Base-by-base conservation (phyloP, 768 basidiomycete species). In the Gelatoporia subvermispora region DNA sequence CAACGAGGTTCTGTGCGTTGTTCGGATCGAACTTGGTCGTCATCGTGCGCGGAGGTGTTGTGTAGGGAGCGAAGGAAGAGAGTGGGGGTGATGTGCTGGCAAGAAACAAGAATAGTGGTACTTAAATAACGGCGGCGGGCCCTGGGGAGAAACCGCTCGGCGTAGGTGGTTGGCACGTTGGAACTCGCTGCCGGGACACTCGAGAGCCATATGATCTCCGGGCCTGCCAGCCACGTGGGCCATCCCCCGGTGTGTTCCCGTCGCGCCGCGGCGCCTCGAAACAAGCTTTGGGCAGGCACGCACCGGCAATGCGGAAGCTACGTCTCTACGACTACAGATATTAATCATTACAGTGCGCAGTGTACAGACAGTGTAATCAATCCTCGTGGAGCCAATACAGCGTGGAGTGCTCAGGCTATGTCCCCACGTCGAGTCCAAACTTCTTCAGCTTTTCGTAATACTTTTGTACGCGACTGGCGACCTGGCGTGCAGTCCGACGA, bases 391-490 rank as follows among this genome's bases (percentile, higher is more conserved):
- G 28, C 13, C 7, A 31, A 7, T 31, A 31, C 13, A 31, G 28
- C 7, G 28, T 31, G 13, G 7, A 31, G 28, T 31, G 13, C 13
- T 7, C 28, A 31, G 28, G 13, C 5, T 13, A 13, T 31, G 28
- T 7, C 5, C 28, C 66, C 28, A 74, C 62, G 22, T 72, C 76
- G 43, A 84, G 58, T 31, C 88, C 87, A 63, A 82, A 89, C 54
- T 77, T 76, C 67, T 83, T 88, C 64, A 91, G 64, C 71, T 90
- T 91, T 62, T 85, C 85, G 63, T 88, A 84, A 65, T 90, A 91
- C 66, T 92, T 92, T 58, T 92, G 89, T 46, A 92, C 88, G 16
- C 88, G 77, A 68, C 86, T 89, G 34, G 88, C 88, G n/a, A 92
- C 89, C 69, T 92, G 89, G 51, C 88, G 69, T 3, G 88, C 82